These are phyloP conservation scores for Suillus discolor DNA, from an alignment of 768 basidiomycete species.

Conservation along the genomic window DNA sequence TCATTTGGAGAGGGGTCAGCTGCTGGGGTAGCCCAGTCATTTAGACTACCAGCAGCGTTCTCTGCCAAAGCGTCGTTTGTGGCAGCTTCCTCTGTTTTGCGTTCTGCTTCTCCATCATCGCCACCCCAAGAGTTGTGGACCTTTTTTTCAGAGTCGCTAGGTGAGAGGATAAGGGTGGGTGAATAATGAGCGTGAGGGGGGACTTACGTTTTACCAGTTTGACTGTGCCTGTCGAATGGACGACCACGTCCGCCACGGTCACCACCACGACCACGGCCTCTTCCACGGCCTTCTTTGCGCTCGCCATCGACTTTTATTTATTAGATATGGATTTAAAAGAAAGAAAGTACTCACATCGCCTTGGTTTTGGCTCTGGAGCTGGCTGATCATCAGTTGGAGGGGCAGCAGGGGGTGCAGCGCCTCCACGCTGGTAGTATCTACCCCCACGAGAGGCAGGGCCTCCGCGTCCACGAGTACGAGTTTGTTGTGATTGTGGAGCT, in stretches of 20 bases:
- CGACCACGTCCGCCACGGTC: conserved; percentile 64
- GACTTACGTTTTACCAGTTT: conserved; percentile 80
- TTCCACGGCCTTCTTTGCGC: conserved; percentile 46
- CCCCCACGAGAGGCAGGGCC: conserved; percentile 69
- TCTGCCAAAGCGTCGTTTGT: conserved; percentile 69
- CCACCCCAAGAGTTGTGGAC: conserved; percentile 95
- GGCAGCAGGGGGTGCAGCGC: conserved; percentile 45
- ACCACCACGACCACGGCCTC: conserved; percentile 47
- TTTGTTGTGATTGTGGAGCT: conserved; percentile 30
- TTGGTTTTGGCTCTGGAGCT: conserved; percentile 34
- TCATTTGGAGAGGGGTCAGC: conserved; percentile 34
- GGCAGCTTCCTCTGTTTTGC: conserved; percentile 79
- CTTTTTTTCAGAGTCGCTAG: conserved; percentile 93
- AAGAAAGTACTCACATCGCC: conserved; percentile 29
- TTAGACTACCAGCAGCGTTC: conserved; percentile 20
- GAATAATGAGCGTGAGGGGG: conserved; percentile 3
- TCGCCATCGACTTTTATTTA: conserved; percentile 42
- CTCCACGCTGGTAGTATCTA: conserved; percentile 70
- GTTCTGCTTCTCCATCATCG: conserved; percentile 83
- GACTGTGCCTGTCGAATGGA: conserved; percentile 83
- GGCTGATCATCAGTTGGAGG: conserved; percentile 38
- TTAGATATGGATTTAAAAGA: neutral
- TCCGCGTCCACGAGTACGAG: conserved; percentile 48
- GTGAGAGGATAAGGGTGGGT: conserved; percentile 15
- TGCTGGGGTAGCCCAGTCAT: conserved; percentile 35